Percentiles rank a stretch among this genome's conserved stretches.
These are phyloP conservation scores for Suillus alpinus DNA, from an alignment of 768 basidiomycete genomes.

Conservation along the genomic window DNA sequence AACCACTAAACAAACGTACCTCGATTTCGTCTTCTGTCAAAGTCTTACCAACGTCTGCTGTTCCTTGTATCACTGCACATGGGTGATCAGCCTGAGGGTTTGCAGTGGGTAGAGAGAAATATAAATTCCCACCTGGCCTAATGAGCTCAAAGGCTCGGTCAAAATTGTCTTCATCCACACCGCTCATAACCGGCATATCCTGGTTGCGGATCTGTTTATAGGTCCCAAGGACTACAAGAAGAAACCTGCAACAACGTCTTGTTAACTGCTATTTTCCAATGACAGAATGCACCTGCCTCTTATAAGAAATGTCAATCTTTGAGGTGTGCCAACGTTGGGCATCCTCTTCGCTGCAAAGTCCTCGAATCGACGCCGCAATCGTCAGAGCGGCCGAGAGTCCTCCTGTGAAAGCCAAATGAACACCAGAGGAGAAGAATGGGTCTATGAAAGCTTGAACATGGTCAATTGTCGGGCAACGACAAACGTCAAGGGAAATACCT, in stretches of 20 bases:
- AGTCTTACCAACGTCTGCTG: constrained; percentile 16
- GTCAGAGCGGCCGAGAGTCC: constrained; percentile 59
- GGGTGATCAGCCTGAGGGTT: neutral
- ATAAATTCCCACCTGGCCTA: constrained; percentile 46
- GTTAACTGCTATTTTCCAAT: no score
- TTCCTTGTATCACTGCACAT: constrained; percentile 17
- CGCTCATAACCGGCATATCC: constrained; percentile 50
- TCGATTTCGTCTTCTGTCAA: constrained; percentile 12
- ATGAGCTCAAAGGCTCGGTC: constrained; percentile 65
- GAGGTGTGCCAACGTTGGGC: constrained; percentile 56
- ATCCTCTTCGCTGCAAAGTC: constrained; percentile 43
- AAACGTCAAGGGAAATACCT: constrained; percentile 26
- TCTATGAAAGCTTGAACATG: constrained; percentile 52
- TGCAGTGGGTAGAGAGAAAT: neutral
- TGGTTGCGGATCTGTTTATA: constrained; percentile 71
- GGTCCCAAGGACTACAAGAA: constrained; percentile 67
- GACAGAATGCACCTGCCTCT: constrained; percentile 35
- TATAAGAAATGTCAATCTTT: constrained; percentile 55
- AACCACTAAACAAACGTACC: neutral
- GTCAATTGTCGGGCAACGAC: no score
- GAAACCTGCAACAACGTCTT: constrained; percentile 31
- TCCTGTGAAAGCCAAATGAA: constrained; percentile 62
- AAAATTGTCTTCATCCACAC: constrained; percentile 66
- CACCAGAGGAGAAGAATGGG: constrained; percentile 62
- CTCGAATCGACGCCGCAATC: constrained; percentile 53